These are phyloP conservation scores for Malus hybrid DNA, from an alignment of 331 rosid species.

Conservation along the genomic window DNA sequence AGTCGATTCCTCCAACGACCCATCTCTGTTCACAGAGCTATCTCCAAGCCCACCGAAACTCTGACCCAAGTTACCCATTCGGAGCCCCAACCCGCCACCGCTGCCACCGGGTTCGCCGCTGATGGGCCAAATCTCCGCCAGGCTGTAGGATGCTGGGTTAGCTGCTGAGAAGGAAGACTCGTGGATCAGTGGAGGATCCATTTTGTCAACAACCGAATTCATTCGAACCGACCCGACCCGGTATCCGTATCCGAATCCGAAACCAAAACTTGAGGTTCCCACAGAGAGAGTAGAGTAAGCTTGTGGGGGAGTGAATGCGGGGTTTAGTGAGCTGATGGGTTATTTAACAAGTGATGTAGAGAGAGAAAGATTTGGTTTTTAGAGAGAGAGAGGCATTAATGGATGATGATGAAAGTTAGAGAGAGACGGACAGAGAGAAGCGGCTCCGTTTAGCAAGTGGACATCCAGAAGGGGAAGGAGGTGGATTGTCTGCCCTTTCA, in stretches of 20 bases:
- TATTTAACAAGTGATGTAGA: constrained; percentile 16
- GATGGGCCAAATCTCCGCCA: constrained; percentile 83
- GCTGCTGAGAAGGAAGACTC: constrained; percentile 75
- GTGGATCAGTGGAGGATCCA: constrained; percentile 74
- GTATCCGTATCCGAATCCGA: neutral
- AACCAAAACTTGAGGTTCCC: neutral
- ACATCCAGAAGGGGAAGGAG: no score
- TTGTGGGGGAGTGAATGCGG: neutral
- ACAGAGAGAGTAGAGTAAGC: neutral
- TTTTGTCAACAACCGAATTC: constrained; percentile 13
- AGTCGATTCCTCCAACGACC: constrained; percentile 62
- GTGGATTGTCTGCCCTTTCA: no score
- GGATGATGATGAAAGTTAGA: constrained; percentile 19
- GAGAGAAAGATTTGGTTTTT: no score
- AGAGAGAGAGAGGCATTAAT: constrained; percentile 11
- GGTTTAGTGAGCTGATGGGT: constrained; percentile 4
- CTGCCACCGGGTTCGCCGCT: constrained; percentile 22
- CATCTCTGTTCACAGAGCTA: constrained; percentile 37
- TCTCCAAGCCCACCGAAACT: constrained; percentile 31
- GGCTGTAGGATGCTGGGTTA: constrained; percentile 56
- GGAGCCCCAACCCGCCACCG: constrained; percentile 36
- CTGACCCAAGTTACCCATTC: constrained; percentile 29
- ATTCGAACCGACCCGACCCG: constrained; percentile 9
- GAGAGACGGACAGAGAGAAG: no score
- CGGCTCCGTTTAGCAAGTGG: neutral